Base-by-base conservation (phyloP, 2,329 filamentous ascomycete genomes). In the Beauveria pseudobassiana region DNA sequence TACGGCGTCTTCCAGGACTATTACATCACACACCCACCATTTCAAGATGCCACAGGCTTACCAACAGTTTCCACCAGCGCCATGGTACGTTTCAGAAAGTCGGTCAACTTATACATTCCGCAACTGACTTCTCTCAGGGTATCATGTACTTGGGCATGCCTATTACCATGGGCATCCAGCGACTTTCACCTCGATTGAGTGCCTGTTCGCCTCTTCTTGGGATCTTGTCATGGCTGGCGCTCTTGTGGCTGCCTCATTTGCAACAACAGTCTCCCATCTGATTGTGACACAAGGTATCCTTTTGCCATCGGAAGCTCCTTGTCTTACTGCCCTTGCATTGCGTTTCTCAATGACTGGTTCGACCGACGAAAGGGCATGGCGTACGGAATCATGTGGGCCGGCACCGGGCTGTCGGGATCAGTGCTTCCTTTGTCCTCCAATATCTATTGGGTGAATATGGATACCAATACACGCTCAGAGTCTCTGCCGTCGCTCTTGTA, bases 1-100 rank as follows among this genome's bases (percentile, higher is more conserved):
- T 89, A 84, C 67, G 87, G 86, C 51, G 79, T 89, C 40, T 88
- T 89, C 68, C 85, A 88, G 68, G 78, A 83, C 53, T 86, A 87
- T 70, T 89, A 89, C 69, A 79, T 75, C 43, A 79, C 75, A 1
- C 77, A 84, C 54, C 76, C 77, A 16, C 80, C 83, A 3, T 88
- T 88, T 62, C 71, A 72, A 3, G 76, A 76, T 8, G 73, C 76
- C 1, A 73, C 76, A 49, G 75, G 76, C 52, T 81, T 88, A 45
- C 78, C 85, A 12, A 76, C 82, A 9, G 82, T 89, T 56, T 86
- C 85, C 0, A 87, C 84, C 2, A 81, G 78, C 59, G 77, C 83
- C 2, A 80, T 79, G 80, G 80, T 75, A 69, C 65, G 62, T 22
- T 6, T 22, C 9, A 18, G 16, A 8, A n/a, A n/a, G 16, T 16